Base-by-base conservation (phyloP, 2,329 filamentous ascomycete genomes). In the Malbranchea cinnamomea region DNA sequence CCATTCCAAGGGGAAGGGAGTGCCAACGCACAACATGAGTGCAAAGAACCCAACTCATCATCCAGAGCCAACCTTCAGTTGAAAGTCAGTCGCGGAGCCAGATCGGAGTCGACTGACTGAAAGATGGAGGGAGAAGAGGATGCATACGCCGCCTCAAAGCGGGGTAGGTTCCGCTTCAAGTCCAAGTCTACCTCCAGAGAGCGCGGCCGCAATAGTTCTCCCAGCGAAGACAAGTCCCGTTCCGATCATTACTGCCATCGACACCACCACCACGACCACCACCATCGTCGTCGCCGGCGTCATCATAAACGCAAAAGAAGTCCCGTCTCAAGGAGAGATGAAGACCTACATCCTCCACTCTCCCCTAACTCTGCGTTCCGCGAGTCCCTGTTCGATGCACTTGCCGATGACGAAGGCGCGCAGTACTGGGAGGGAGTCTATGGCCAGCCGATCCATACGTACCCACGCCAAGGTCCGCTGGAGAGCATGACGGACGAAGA, bases 401-500 rank as follows among this genome's bases (percentile, higher is more conserved):
- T 98, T 55, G 87, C 84, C 21, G 89, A 98, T 54, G 87, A 95
- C 49, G 89, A 98, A 57, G 89, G 87, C 26, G 89, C 89, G 2
- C 71, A 74, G 5, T 98, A 89, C 59, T 98, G 89, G 89, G 78
- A 94, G 52, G 72, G 73, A 10, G 81, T 98, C n/a, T 98, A 95
- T 55, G 85, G 84, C 1, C 87, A 95, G 51, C 87, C 89, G 0
- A 78, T 95, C 28, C 84, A 94, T 54, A 70, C 73, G 5, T 94
- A 91, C 49, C 50, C 70, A 0, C 63, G 68, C 15, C 29, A 57
- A 42, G 70, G 68, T 10, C 62, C 66, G 35, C 62, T 93, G 8
- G 83, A 93, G 53, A 67, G 66, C 39, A 95, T 95, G 87, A 74
- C 66, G 6, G 89, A 95, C 43, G 85, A 95, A 16, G 80, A 94